These are phyloP conservation scores for Boletellus ananiceps DNA, from an alignment of 768 basidiomycete genomes.

Conservation along the genomic window DNA sequence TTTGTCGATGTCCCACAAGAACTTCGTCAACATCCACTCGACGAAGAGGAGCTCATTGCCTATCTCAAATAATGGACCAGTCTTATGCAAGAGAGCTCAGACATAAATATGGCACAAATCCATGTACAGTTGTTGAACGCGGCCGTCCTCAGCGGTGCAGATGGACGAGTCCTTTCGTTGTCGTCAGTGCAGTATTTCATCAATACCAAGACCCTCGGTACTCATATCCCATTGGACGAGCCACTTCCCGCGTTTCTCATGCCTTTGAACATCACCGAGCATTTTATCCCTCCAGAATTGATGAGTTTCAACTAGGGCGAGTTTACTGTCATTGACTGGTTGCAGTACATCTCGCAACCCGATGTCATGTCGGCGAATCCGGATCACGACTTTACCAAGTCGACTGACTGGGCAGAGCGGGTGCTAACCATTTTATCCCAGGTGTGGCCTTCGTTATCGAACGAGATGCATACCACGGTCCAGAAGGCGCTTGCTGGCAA, in stretches of 20 bases:
- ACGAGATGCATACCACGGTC: slow-evolving; percentile 40
- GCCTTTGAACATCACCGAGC: slow-evolving; percentile 60
- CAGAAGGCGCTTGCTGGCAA: slow-evolving; percentile 39
- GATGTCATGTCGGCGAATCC: slow-evolving; percentile 37
- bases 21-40: slow-evolving; percentile 64
- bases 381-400: slow-evolving; percentile 60
- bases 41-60: slow-evolving; percentile 67
- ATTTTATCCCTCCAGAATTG: slow-evolving; percentile 51
- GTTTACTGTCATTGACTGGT: slow-evolving; percentile 71
- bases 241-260: slow-evolving; percentile 75
- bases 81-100: slow-evolving; percentile 35
- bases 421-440: slow-evolving; percentile 63
- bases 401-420: slow-evolving; percentile 75
- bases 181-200: slow-evolving; percentile 67
- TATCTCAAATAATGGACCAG: slow-evolving; percentile 85
- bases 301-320: slow-evolving; percentile 74
- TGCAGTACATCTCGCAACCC: slow-evolving; percentile 56
- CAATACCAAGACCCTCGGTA: slow-evolving; percentile 52
- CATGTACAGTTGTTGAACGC: slow-evolving; percentile 66
- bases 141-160: slow-evolving; percentile 49
- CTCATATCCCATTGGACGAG: slow-evolving; percentile 65
- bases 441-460: slow-evolving; percentile 64
- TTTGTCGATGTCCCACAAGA: slow-evolving; percentile 83
- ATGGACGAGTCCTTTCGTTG: slow-evolving; percentile 62
- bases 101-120: slow-evolving; percentile 38